phyloP scores from a whole-genome alignment of 2,329 filamentous ascomycete genomes.

The Neonectria coccinea region DNA sequence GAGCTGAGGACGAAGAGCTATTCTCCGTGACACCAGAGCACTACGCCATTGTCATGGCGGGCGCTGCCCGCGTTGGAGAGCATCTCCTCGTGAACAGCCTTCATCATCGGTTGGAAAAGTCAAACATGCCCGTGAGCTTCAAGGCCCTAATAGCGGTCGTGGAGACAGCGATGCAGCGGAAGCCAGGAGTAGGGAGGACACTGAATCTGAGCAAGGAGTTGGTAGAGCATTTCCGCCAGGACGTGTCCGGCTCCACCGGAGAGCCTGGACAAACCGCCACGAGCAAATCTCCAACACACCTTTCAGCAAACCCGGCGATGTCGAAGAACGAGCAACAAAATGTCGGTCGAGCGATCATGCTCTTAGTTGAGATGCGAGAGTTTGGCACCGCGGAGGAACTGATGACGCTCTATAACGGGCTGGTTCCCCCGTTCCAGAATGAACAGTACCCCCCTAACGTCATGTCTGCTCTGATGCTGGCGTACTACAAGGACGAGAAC shows the following conservation, averaged over 20 bases:
- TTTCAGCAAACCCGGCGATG: conserved; percentile 36
- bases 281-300: not conserved
- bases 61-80: conserved; percentile 60
- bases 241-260: conserved; percentile 28
- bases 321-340: conserved; percentile 44
- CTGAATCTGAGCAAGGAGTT: conserved; percentile 46
- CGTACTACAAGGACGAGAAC: conserved; percentile 68
- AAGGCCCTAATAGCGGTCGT: conserved; percentile 57
- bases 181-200: conserved; percentile 41
- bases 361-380: conserved; percentile 53
- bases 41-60: conserved; percentile 65
- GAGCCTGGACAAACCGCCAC: conserved; percentile 4
- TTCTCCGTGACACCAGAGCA: conserved; percentile 62
- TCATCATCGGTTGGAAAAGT: conserved; percentile 56
- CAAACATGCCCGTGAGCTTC: conserved; percentile 57
- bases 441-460: conserved; percentile 64
- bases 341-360: conserved; percentile 49
- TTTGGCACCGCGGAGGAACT: conserved; percentile 69
- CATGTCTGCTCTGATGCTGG: conserved; percentile 75
- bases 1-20: conserved; percentile 56
- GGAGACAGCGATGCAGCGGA: conserved; percentile 47
- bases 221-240: conserved; percentile 45
- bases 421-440: conserved; percentile 51
- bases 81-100: conserved; percentile 56
- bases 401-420: conserved; percentile 63